Conservation (phyloP, 1,284 basidiomycete species). For the Tilletia setariae region DNA sequence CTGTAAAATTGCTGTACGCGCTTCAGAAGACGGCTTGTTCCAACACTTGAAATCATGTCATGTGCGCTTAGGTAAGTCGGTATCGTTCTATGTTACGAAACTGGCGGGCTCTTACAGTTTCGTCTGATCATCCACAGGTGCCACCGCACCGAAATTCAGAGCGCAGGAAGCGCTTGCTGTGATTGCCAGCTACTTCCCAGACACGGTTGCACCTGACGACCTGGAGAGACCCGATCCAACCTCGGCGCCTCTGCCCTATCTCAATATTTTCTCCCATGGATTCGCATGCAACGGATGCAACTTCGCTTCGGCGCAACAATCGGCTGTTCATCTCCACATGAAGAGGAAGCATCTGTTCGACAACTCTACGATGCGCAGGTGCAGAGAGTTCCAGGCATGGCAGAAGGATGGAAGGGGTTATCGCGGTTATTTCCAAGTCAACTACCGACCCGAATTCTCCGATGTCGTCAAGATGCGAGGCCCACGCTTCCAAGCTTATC, state of each 20-base stretch:
- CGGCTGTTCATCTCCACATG: background rate
- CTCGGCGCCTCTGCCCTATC: background rate
- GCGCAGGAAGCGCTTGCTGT: background rate
- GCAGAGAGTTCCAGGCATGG: slow-evolving; percentile 10
- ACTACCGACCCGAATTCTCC: background rate
- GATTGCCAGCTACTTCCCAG: background rate
- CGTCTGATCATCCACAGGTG: background rate
- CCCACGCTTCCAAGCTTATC: background rate
- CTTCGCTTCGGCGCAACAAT: slow-evolving; percentile 3
- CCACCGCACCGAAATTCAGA: background rate
- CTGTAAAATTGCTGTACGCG: background rate
- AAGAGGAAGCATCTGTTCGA: background rate
- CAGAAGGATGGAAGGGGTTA: slow-evolving; percentile 2
- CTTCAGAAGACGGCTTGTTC: background rate
- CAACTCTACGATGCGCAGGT: slow-evolving; percentile 1
- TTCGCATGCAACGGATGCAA: slow-evolving; percentile 5
- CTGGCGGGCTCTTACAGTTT: too few relatives aligned
- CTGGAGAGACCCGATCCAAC: background rate
- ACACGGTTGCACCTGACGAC: background rate
- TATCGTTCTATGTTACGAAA: too few relatives aligned
- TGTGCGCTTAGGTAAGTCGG: background rate
- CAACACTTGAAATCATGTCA: background rate
- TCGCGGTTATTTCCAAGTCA: slow-evolving; percentile 10
- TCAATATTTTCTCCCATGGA: slow-evolving; percentile 6
- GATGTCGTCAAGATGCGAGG: background rate